Conservation (phyloP, 768 basidiomycete genomes). For the Auricularia auricula-judae region DNA sequence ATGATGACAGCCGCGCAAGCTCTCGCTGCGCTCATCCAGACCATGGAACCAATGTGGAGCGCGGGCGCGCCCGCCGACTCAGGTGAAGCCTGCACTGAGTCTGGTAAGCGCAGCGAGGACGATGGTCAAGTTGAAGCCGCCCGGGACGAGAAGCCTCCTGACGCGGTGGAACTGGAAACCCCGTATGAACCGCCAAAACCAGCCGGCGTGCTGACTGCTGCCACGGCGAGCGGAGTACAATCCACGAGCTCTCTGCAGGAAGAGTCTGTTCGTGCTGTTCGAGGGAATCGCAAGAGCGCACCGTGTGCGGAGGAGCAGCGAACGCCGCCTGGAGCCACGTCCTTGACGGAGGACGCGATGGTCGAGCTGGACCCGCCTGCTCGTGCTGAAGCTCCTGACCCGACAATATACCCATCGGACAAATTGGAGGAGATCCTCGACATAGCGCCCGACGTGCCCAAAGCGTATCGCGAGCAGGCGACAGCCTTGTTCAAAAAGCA, state of each 20-base stretch:
- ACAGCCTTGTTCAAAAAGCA: constrained; percentile 10
- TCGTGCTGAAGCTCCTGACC: constrained; percentile 13
- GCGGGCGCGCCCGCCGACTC: no score
- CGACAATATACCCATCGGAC: background rate
- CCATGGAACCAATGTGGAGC: background rate
- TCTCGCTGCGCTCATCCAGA: background rate
- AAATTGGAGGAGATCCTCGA: constrained; percentile 9
- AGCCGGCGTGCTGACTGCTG: no score
- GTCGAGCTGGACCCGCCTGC: constrained; percentile 16
- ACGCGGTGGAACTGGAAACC: no score
- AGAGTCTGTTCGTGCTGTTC: no score
- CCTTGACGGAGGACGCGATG: constrained; percentile 15
- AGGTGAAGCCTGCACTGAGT: no score
- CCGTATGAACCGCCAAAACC: no score
- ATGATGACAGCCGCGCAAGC: background rate
- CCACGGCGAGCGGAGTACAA: no score
- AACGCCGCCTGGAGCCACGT: constrained; percentile 7
- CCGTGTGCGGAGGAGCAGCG: background rate
- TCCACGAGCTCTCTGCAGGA: no score
- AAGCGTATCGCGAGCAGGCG: constrained; percentile 3
- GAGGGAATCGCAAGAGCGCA: background rate
- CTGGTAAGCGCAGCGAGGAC: no score
- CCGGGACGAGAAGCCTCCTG: no score
- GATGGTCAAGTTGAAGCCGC: no score
- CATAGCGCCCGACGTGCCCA: constrained; percentile 12